phyloP scores from a whole-genome alignment of 2,329 filamentous ascomycete species.

The Drechmeria coniospora region DNA sequence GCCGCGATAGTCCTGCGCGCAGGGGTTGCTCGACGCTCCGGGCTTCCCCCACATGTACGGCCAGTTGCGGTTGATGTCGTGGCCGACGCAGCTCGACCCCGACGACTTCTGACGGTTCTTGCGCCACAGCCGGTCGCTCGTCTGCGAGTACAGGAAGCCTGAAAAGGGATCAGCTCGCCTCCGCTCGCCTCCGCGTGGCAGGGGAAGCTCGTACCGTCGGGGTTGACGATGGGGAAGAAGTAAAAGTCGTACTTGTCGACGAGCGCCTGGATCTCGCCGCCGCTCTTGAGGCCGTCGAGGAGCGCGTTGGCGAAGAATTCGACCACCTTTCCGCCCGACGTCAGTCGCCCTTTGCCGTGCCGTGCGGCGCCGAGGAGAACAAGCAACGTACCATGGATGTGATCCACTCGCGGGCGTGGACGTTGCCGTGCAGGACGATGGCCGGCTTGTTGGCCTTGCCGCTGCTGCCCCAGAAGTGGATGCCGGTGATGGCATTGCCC shows the following conservation, averaged over 20 bases:
- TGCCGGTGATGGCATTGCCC: conserved; percentile 42
- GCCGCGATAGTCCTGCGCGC: conserved; percentile 33
- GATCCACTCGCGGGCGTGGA: conserved; percentile 48
- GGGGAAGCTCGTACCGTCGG: conserved; percentile 29
- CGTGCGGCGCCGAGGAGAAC: background rate
- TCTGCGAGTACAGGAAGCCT: conserved; percentile 46
- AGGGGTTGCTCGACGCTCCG: conserved; percentile 35
- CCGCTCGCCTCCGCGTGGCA: no score
- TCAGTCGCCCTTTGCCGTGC: background rate
- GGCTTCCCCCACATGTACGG: conserved; percentile 34
- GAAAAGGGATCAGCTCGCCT: conserved; percentile 10
- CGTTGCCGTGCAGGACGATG: conserved; percentile 39
- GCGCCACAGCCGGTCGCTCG: conserved; percentile 42
- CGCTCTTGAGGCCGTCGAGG: conserved; percentile 26
- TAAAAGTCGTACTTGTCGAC: conserved; percentile 52
- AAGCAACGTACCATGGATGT: conserved; percentile 27
- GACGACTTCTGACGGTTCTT: conserved; percentile 36
- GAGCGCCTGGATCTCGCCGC: conserved; percentile 23
- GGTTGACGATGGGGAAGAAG: conserved; percentile 47
- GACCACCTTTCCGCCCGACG: conserved; percentile 15
- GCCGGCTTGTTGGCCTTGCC: conserved; percentile 32
- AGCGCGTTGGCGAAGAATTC: conserved; percentile 38
- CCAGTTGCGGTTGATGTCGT: conserved; percentile 47
- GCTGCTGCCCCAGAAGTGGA: conserved; percentile 36
- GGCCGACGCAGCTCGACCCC: conserved; percentile 29